Conservation (phyloP, 208 protist species). For the Leishmania amazonensis region DNA sequence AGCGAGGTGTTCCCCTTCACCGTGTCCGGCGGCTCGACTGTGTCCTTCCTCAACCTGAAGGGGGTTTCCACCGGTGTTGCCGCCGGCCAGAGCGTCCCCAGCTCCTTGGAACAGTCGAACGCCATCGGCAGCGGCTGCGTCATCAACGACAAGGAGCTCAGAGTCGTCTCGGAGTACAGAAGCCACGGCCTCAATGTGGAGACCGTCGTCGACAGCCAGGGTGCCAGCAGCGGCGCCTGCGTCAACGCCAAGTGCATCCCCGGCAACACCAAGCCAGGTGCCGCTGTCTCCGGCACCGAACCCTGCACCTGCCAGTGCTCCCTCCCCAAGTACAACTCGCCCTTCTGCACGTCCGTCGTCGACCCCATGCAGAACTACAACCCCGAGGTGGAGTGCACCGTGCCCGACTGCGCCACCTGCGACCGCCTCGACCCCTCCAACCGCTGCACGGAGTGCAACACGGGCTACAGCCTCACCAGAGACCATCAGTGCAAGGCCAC, state of each 20-base stretch:
- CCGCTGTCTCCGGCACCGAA: not conserved
- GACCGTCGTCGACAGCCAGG: conserved; percentile 3
- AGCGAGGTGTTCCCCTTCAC: not conserved
- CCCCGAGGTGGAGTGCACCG: not conserved
- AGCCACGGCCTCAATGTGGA: not conserved
- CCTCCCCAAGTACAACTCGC: not conserved
- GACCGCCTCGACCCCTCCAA: conserved; percentile 1
- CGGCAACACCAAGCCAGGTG: conserved; percentile 3
- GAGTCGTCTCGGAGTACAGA: not conserved
- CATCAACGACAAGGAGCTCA: conserved; percentile 1
- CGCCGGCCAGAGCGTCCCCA: not conserved
- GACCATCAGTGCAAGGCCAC: not conserved
- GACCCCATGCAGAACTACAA: conserved; percentile 15
- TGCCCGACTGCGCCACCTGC: conserved; percentile 8
- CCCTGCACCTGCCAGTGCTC: conserved; percentile 21
- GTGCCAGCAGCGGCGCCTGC: conserved; percentile 4
- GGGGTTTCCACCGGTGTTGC: not conserved
- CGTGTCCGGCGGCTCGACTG: conserved; percentile 5
- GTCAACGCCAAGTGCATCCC: conserved; percentile 18
- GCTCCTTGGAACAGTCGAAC: not conserved
- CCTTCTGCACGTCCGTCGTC: conserved; percentile 3
- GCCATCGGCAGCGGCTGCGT: conserved; percentile 1
- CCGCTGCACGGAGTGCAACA: not conserved
- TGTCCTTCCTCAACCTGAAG: conserved; percentile 9
- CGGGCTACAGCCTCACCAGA: not conserved